phyloP scores from a whole-genome alignment of 345 rosid species.

The Bruguiera gymnorhiza region DNA sequence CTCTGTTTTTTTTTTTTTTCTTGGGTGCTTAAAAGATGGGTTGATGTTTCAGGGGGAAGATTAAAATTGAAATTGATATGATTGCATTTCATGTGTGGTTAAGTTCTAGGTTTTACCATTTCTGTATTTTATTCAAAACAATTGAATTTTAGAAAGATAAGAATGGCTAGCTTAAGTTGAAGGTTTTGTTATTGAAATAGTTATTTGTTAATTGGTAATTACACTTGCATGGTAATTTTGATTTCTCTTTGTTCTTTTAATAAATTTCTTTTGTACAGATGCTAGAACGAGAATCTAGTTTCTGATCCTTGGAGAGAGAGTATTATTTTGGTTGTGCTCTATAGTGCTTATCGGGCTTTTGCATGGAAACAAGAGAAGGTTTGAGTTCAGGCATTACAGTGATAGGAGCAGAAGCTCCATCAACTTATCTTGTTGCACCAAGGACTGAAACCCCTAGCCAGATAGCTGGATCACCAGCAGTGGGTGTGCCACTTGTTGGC shows the following conservation, averaged over 20 bases:
- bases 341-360: conserved; percentile 7
- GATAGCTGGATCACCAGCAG: conserved; percentile 36
- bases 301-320: background rate
- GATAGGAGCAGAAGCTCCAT: conserved; percentile 78
- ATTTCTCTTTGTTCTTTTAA: background rate
- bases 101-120: too few relatives aligned
- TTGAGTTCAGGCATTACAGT: conserved; percentile 58
- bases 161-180: too few relatives aligned
- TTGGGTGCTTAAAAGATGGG: too few relatives aligned
- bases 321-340: background rate
- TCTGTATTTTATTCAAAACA: too few relatives aligned
- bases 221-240: too few relatives aligned
- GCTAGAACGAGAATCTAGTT: conserved; percentile 17
- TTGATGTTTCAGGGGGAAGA: too few relatives aligned
- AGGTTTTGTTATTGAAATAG: too few relatives aligned
- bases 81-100: too few relatives aligned
- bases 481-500: conserved; percentile 34
- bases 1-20: too few relatives aligned
- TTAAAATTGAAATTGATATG: too few relatives aligned
- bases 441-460: conserved; percentile 53
- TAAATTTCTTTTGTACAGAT: conserved; percentile 26
- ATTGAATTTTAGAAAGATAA: too few relatives aligned
- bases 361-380: conserved; percentile 62
- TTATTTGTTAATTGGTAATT: too few relatives aligned
- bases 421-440: conserved; percentile 62